Conservation (phyloP, 805 yeast species). For the Metschnikowia vanudenii region DNA sequence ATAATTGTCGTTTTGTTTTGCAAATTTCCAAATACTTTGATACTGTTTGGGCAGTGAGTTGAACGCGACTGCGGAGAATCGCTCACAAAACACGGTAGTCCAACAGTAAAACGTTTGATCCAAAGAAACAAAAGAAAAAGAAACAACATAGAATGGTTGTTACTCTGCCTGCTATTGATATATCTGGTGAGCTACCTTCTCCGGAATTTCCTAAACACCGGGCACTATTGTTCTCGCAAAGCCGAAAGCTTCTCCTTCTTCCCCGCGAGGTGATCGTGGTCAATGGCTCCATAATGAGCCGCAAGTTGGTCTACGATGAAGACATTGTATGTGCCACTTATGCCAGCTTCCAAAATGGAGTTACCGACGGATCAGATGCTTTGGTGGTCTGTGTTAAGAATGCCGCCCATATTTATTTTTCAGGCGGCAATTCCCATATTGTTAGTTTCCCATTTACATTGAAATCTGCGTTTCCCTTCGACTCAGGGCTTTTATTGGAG, state of each 20-base stretch:
- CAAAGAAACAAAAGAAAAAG: too few relatives aligned
- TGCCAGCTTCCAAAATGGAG: conserved; percentile 43
- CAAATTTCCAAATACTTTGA: too few relatives aligned
- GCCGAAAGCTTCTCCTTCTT: conserved; percentile 36
- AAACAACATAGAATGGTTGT: conserved; percentile 11
- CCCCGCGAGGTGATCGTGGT: conserved; percentile 47
- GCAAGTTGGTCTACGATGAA: conserved; percentile 50
- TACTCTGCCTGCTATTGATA: conserved; percentile 34
- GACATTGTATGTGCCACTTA: conserved; percentile 61
- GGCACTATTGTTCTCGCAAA: conserved; percentile 24
- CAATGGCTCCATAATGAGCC: conserved; percentile 48
- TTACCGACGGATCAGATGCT: conserved; percentile 26
- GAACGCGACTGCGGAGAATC: not conserved
- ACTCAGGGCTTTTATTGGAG: conserved; percentile 66
- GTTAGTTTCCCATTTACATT: conserved; percentile 71
- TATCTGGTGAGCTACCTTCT: conserved; percentile 25
- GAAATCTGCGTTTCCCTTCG: conserved; percentile 59
- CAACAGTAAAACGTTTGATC: not conserved
- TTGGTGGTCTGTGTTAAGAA: conserved; percentile 62
- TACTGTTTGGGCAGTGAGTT: not conserved
- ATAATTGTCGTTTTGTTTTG: too few relatives aligned
- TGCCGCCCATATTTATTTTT: conserved; percentile 60
- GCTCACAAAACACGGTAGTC: not conserved
- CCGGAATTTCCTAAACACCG: conserved; percentile 24
- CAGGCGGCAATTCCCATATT: conserved; percentile 56